These are phyloP conservation scores for Leccinum ponderosum DNA, from an alignment of 1,284 basidiomycete species.

Conservation along the genomic window DNA sequence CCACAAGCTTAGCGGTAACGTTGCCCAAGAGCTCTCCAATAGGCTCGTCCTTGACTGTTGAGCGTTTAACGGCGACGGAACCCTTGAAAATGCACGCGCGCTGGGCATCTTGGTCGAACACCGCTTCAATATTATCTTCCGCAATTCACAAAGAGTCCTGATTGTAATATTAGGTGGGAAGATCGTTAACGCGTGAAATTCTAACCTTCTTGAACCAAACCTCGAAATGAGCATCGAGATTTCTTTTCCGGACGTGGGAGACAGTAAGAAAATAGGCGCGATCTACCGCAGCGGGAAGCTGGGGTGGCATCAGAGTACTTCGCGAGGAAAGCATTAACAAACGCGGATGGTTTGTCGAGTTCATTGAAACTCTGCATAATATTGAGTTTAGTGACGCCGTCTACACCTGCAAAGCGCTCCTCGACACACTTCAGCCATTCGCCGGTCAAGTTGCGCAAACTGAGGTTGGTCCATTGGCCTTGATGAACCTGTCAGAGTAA, in stretches of 20 bases:
- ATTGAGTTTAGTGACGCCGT: conserved; percentile 79
- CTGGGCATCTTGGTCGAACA: conserved; percentile 97
- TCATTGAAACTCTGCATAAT: conserved; percentile 87
- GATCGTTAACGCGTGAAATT: conserved; percentile 6
- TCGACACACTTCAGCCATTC: conserved; percentile 97
- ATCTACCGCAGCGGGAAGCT: conserved; percentile 92
- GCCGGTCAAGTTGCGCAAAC: conserved; percentile 91
- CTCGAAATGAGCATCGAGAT: conserved; percentile 87
- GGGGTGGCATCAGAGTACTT: conserved; percentile 81
- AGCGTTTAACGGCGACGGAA: conserved; percentile 90
- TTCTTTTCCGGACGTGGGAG: conserved; percentile 97
- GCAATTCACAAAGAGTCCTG: conserved; percentile 97
- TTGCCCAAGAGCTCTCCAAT: conserved; percentile 91
- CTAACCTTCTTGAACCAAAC: conserved; percentile 98
- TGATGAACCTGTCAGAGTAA: conserved; percentile 64
- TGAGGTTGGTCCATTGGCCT: conserved; percentile 91
- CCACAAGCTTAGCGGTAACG: conserved; percentile 78
- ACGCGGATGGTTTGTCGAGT: conserved; percentile 80
- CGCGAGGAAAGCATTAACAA: conserved; percentile 85
- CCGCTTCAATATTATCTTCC: conserved; percentile 92
- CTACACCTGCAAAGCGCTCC: conserved; percentile 95
- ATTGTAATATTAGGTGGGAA: conserved; percentile 18
- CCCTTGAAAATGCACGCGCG: conserved; percentile 98
- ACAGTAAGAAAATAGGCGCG: conserved; percentile 95
- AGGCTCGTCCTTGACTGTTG: conserved; percentile 88